Evolutionary conservation across 805 yeast genomes (phyloP).

Genomic region (Komagataella kurtzmanii): DNA sequence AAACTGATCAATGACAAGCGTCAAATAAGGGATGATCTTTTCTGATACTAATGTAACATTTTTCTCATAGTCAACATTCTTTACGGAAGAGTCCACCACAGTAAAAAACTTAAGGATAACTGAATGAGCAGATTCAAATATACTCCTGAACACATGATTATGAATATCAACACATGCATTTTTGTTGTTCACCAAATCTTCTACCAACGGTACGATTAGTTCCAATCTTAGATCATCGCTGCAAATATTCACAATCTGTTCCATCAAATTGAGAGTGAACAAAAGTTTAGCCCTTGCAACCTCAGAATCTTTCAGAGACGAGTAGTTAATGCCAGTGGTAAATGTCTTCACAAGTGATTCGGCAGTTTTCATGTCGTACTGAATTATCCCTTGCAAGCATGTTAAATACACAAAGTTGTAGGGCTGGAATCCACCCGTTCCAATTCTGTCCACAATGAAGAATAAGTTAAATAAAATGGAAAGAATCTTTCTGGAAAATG

Average conservation of each 20-base stretch:
- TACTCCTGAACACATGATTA: slow-evolving; percentile 10
- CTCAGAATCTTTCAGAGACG: slow-evolving; percentile 16
- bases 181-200: slow-evolving; percentile 9
- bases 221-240: slow-evolving; percentile 19
- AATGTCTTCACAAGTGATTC: slow-evolving; percentile 16
- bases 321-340: slow-evolving; percentile 13
- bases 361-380: slow-evolving; percentile 12
- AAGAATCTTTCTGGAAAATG: slow-evolving; percentile 18
- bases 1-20: slow-evolving; percentile 36
- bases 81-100: slow-evolving; percentile 10
- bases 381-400: slow-evolving; percentile 26
- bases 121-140: slow-evolving; percentile 55
- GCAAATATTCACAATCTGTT: slow-evolving; percentile 22
- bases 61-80: slow-evolving; percentile 4
- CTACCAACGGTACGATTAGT: slow-evolving; percentile 12
- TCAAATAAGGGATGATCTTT: slow-evolving; percentile 24
- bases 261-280: slow-evolving; percentile 33
- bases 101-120: slow-evolving; percentile 26
- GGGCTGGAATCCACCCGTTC: slow-evolving; percentile 51
- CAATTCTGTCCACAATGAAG: slow-evolving; percentile 37
- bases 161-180: slow-evolving; percentile 8
- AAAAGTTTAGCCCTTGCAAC: slow-evolving; percentile 20
- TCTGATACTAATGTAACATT: slow-evolving; percentile 8
- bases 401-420: slow-evolving; percentile 47
- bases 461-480: slow-evolving; percentile 28